Conservation (phyloP, 1,284 basidiomycete species). For the Crocinoboletus sp. region DNA sequence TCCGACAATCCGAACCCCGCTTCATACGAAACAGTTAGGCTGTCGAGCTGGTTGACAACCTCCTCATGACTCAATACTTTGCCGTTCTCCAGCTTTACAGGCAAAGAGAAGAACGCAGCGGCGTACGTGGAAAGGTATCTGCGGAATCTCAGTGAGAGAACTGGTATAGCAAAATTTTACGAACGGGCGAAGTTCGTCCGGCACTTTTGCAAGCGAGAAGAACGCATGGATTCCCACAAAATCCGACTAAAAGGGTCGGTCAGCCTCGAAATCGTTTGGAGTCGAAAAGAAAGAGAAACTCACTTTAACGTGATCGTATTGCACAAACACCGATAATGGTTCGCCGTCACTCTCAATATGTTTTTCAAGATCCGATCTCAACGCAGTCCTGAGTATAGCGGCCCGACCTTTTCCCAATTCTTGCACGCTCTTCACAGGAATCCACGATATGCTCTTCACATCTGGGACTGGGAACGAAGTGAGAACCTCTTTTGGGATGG, state of each 20-base stretch:
- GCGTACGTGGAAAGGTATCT: constrained; percentile 86
- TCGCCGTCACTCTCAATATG: constrained; percentile 71
- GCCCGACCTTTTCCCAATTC: constrained; percentile 51
- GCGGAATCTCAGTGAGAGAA: constrained; percentile 10
- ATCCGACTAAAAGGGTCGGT: constrained; percentile 65
- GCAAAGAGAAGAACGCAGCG: constrained; percentile 86
- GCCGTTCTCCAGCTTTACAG: constrained; percentile 70
- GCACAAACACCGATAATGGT: constrained; percentile 82
- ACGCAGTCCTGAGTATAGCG: constrained; percentile 18
- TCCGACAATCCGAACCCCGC: constrained; percentile 66
- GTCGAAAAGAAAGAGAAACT: constrained; percentile 19
- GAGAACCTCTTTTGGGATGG: constrained; percentile 80
- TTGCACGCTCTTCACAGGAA: constrained; percentile 82
- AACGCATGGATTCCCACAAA: constrained; percentile 84
- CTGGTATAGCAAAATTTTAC: constrained; percentile 26
- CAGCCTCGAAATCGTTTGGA: constrained; percentile 6
- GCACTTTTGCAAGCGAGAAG: constrained; percentile 71
- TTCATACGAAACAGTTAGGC: constrained; percentile 89
- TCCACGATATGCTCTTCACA: constrained; percentile 91
- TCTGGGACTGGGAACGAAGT: constrained; percentile 85
- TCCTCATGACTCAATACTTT: constrained; percentile 80
- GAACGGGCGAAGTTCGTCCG: constrained; percentile 72
- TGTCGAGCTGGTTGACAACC: constrained; percentile 87
- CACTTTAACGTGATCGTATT: constrained; percentile 87
- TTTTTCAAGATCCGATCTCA: constrained; percentile 45